phyloP scores from a whole-genome alignment of 305 asterid species.

The Fraxinus sp. region DNA sequence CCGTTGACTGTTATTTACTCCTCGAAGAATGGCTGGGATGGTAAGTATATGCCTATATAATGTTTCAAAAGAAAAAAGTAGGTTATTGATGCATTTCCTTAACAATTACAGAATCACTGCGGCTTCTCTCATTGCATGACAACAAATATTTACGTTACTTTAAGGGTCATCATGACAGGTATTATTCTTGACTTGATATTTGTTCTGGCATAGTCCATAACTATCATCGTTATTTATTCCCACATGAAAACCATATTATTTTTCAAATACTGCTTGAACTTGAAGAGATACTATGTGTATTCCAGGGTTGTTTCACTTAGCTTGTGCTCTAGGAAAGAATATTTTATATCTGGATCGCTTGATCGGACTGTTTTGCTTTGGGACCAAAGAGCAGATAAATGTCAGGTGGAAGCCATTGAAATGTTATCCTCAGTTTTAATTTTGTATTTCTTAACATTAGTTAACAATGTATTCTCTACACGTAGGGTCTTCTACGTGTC shows the following conservation, averaged over 20 bases:
- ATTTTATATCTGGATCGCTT: conserved; percentile 91
- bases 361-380: conserved; percentile 91
- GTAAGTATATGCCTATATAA: conserved; percentile 40
- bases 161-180: conserved; percentile 99
- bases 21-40: conserved; percentile 99
- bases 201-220: conserved; percentile 16
- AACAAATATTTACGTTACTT: conserved; percentile 97
- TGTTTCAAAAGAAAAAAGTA: conserved; percentile 24
- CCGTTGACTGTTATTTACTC: conserved; percentile 95
- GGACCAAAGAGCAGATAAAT: conserved; percentile 98
- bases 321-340: conserved; percentile 74
- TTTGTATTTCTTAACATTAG: conserved; percentile 24
- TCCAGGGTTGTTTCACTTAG: conserved; percentile 92
- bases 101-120: conserved; percentile 73
- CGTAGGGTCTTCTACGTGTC: conserved; percentile 86
- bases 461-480: conserved; percentile 23
- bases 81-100: conserved; percentile 23
- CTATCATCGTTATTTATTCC: neutral
- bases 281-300: conserved; percentile 21
- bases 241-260: neutral
- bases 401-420: conserved; percentile 61
- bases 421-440: conserved; percentile 18
- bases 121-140: conserved; percentile 93
- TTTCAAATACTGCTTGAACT: conserved; percentile 14
- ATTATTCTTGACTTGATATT: conserved; percentile 21